Conservation (phyloP, 106 monocot genomes). For the Platanthera guangdongensis region DNA sequence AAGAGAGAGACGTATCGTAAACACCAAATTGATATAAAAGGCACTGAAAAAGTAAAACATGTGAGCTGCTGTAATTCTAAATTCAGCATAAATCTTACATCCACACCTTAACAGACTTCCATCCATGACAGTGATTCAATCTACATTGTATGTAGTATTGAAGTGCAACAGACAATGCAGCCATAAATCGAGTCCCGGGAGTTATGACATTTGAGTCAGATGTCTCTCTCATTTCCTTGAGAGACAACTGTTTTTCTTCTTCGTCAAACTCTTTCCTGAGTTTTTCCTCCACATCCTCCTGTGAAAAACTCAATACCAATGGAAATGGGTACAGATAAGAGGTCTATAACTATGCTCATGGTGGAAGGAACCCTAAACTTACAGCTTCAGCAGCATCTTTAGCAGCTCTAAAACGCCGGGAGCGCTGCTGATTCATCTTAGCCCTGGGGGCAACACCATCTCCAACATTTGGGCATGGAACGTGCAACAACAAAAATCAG, state of each 20-base stretch:
- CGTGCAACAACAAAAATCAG: neutral
- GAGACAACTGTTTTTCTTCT: conserved; percentile 39
- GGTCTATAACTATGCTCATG: no score
- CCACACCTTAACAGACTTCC: conserved; percentile 72
- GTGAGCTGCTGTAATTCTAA: conserved; percentile 17
- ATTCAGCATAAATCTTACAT: conserved; percentile 19
- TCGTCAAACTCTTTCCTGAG: conserved; percentile 62
- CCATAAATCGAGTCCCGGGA: conserved; percentile 91
- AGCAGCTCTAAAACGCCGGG: conserved; percentile 79
- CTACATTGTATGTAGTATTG: conserved; percentile 78
- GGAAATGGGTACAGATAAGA: conserved; percentile 1
- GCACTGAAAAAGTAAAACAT: conserved; percentile 51
- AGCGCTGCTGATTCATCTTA: conserved; percentile 93
- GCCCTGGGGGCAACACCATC: conserved; percentile 97
- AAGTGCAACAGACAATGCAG: conserved; percentile 69
- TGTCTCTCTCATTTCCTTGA: conserved; percentile 42
- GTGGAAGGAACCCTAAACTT: conserved; percentile 6
- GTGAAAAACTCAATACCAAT: conserved; percentile 4
- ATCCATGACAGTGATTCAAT: conserved; percentile 57
- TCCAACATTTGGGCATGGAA: conserved; percentile 9
- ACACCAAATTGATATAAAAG: conserved; percentile 41
- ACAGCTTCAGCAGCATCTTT: conserved; percentile 89
- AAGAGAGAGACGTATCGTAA: conserved; percentile 59
- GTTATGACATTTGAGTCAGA: conserved; percentile 95
- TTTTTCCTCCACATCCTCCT: conserved; percentile 75